phyloP scores from a whole-genome alignment of 306 rosid genomes.

The Vigna hirtella region DNA sequence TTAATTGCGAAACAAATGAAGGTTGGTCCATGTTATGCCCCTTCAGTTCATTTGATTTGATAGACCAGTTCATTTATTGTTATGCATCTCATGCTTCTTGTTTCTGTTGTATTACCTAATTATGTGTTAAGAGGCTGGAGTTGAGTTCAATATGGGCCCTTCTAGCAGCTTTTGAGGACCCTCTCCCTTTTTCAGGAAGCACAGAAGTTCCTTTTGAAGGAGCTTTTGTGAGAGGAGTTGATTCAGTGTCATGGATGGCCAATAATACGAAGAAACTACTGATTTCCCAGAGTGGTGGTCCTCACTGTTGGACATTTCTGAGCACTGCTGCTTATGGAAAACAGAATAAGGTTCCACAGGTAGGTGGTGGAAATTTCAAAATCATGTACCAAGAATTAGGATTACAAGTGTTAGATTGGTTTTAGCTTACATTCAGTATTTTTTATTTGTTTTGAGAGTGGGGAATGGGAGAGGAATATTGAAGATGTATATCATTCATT shows the following conservation, averaged over 20 bases:
- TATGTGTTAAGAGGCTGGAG: slow-evolving; percentile 72
- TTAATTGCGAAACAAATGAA: slow-evolving; percentile 86
- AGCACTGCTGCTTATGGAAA: slow-evolving; percentile 87
- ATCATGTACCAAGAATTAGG: neutral
- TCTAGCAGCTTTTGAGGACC: slow-evolving; percentile 90
- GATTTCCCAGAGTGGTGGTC: slow-evolving; percentile 60
- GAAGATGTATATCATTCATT: neutral
- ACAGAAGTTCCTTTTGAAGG: slow-evolving; percentile 83
- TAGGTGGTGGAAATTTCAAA: slow-evolving; percentile 43
- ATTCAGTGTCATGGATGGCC: slow-evolving; percentile 93
- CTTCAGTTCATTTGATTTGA: slow-evolving; percentile 20
- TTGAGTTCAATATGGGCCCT: slow-evolving; percentile 98
- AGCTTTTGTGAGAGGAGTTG: slow-evolving; percentile 90
- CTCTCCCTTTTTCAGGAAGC: slow-evolving; percentile 64
- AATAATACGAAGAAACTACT: slow-evolving; percentile 77
- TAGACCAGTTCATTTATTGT: slow-evolving; percentile 10
- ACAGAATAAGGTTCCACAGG: slow-evolving; percentile 96
- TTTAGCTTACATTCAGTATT: neutral
- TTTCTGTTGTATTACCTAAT: slow-evolving; percentile 41
- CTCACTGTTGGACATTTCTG: slow-evolving; percentile 93
- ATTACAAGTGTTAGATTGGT: slow-evolving; percentile 23
- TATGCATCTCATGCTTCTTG: slow-evolving; percentile 38
- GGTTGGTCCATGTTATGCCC: slow-evolving; percentile 51
- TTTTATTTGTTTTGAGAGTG: too few relatives aligned
- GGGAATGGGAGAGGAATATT: too few relatives aligned